phyloP scores from a whole-genome alignment of 106 monocot genomes.

The Amphibolis antarctica region DNA sequence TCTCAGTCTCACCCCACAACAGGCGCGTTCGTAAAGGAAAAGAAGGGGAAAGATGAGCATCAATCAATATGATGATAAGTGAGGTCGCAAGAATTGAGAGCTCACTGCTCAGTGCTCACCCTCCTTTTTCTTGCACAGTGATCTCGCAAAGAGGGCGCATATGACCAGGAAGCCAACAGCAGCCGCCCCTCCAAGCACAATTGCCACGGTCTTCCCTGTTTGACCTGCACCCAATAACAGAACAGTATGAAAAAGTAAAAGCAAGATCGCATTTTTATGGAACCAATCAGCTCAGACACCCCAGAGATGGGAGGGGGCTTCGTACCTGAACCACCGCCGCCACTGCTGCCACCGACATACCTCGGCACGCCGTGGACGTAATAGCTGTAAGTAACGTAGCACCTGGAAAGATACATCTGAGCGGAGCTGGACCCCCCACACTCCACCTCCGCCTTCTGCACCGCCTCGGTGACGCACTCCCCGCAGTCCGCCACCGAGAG shows the following conservation, averaged over 20 bases:
- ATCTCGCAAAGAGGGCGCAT: conserved; percentile 70
- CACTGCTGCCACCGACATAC: conserved; percentile 28
- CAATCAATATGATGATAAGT: not conserved
- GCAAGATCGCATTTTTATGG: not conserved
- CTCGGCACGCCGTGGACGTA: conserved; percentile 43
- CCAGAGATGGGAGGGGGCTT: not conserved
- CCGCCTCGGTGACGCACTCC: conserved; percentile 69
- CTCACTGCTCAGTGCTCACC: conserved; percentile 11
- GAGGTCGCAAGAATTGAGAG: not conserved
- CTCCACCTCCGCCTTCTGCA: conserved; percentile 89
- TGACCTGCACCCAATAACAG: conserved; percentile 30
- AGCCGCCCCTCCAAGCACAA: conserved; percentile 82
- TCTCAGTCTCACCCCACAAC: not conserved
- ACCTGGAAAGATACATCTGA: conserved; percentile 90
- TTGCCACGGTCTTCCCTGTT: conserved; percentile 92
- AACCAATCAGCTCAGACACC: not conserved
- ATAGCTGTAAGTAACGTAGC: conserved; percentile 78
- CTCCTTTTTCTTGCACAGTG: conserved; percentile 66
- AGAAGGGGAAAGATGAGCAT: too few species aligned
- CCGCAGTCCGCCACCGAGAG: conserved; percentile 63
- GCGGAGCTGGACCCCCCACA: conserved; percentile 74
- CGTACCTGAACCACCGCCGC: conserved; percentile 17
- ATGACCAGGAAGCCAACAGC: conserved; percentile 76
- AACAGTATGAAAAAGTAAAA: not conserved
- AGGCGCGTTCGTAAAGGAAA: too few species aligned